Percentiles rank a stretch among this genome's conserved stretches.
phyloP scores from a whole-genome alignment of 352 stramenopile species.

The Pythium utonaiense region DNA sequence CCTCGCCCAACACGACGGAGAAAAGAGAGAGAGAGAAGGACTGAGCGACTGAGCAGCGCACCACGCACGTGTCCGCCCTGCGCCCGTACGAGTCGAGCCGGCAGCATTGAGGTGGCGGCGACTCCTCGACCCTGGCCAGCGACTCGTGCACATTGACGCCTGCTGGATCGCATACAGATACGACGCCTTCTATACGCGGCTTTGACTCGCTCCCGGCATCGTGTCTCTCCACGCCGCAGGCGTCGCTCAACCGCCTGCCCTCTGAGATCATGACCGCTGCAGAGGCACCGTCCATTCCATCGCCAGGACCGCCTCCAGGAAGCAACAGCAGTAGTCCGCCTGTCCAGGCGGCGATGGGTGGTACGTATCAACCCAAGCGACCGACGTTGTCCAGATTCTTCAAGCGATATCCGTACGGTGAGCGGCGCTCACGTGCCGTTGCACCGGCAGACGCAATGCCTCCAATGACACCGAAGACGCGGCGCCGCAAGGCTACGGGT shows the following conservation, averaged over 20 bases:
- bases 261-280: conserved; percentile 15
- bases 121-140: neutral
- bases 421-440: conserved; percentile 55
- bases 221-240: conserved; percentile 13
- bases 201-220: conserved; percentile 19
- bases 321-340: conserved; percentile 15
- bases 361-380: conserved; percentile 50
- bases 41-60: too few species aligned
- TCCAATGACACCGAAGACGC: neutral
- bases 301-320: neutral
- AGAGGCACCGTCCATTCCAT: neutral
- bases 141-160: neutral
- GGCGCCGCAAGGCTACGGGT: conserved; percentile 36
- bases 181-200: conserved; percentile 6
- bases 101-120: conserved; percentile 10
- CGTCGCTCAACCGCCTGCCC: conserved; percentile 3
- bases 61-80: too few species aligned
- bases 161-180: neutral
- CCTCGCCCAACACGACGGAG: neutral
- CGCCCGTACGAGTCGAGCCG: neutral
- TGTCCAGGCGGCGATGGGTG: conserved; percentile 22
- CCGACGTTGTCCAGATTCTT: conserved; percentile 62
- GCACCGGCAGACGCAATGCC: conserved; percentile 42
- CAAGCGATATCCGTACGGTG: conserved; percentile 52
- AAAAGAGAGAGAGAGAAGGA: too few species aligned